Evolutionary conservation across 208 protist species (phyloP).

Genomic region (Porcisia hertigi): DNA sequence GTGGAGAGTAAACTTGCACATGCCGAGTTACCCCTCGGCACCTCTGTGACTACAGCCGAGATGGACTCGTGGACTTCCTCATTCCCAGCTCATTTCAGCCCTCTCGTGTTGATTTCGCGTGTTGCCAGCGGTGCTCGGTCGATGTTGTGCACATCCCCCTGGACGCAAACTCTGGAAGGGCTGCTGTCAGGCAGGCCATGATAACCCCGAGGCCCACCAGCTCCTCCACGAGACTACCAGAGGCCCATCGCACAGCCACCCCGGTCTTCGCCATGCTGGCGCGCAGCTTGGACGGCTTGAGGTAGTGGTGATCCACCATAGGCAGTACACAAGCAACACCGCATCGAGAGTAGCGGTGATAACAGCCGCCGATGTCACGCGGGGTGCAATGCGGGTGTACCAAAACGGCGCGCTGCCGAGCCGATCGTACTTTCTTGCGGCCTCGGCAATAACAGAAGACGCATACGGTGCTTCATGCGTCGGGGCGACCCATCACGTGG

Average conservation of each 20-base stretch:
- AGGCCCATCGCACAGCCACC: slow-evolving; percentile 29
- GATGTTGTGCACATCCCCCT: slow-evolving; percentile 22
- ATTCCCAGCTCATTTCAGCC: slow-evolving; percentile 62
- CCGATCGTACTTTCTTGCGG: slow-evolving; percentile 52
- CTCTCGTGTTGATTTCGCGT: slow-evolving; percentile 45
- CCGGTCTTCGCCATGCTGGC: slow-evolving; percentile 55
- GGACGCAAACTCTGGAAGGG: slow-evolving; percentile 7
- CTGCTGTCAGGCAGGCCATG: slow-evolving; percentile 15
- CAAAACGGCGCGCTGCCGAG: slow-evolving; percentile 27
- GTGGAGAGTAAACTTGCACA: slow-evolving; percentile 14
- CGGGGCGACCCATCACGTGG: slow-evolving; percentile 54
- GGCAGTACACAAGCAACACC: slow-evolving; percentile 27
- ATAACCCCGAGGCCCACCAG: not conserved
- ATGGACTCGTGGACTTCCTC: slow-evolving; percentile 58
- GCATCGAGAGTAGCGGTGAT: not conserved
- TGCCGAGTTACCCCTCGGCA: slow-evolving; percentile 23
- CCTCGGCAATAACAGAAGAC: slow-evolving; percentile 36
- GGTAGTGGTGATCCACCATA: slow-evolving; percentile 24
- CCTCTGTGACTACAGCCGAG: slow-evolving; percentile 72
- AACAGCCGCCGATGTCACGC: not conserved
- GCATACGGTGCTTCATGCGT: slow-evolving; percentile 38
- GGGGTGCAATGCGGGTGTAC: slow-evolving; percentile 25
- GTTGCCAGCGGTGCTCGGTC: slow-evolving; percentile 3
- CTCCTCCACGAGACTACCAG: not conserved
- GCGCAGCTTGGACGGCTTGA: slow-evolving; percentile 37